These are phyloP conservation scores for Emericellopsis cladophorae DNA, from an alignment of 2,329 filamentous ascomycete species.

Conservation along the genomic window DNA sequence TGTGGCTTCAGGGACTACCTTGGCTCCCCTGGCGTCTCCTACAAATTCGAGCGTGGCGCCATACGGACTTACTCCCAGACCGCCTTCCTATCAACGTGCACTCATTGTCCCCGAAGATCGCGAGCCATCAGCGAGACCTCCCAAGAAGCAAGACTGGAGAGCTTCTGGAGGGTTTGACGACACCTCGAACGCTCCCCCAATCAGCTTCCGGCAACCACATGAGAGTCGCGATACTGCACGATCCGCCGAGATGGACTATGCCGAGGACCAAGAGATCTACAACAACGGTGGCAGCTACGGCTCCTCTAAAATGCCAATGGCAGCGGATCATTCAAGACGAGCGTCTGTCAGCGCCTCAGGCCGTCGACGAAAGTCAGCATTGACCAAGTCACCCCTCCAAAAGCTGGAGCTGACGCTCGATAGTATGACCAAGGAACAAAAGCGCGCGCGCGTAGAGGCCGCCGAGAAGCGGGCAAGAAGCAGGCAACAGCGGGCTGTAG, in stretches of 20 bases:
- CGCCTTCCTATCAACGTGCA: slow-evolving; percentile 39
- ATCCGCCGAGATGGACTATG: slow-evolving; percentile 1
- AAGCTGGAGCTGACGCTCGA: slow-evolving; percentile 83
- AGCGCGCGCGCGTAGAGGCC: slow-evolving; percentile 71
- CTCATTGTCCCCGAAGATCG: neutral
- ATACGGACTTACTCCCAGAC: slow-evolving; percentile 44
- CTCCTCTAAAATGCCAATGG: too few species aligned
- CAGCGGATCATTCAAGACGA: neutral
- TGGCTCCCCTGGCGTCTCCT: slow-evolving; percentile 43
- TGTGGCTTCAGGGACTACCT: slow-evolving; percentile 42
- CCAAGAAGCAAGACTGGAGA: slow-evolving; percentile 25
- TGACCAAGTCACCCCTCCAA: slow-evolving; percentile 81
- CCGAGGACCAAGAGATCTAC: neutral
- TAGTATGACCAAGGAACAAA: slow-evolving; percentile 93
- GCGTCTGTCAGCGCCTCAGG: slow-evolving; percentile 18
- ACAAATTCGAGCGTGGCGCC: slow-evolving; percentile 34
- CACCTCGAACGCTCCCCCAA: slow-evolving; percentile 43
- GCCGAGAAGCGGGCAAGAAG: slow-evolving; percentile 58
- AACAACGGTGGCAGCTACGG: too few species aligned
- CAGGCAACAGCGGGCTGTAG: too few species aligned
- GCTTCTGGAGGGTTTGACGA: slow-evolving; percentile 26
- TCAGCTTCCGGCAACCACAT: slow-evolving; percentile 40
- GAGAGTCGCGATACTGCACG: slow-evolving; percentile 8
- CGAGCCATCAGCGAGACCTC: slow-evolving; percentile 27
- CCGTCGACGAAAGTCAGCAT: slow-evolving; percentile 51